phyloP scores from a whole-genome alignment of 331 rosid species.

The Phaseolus coccineus region DNA sequence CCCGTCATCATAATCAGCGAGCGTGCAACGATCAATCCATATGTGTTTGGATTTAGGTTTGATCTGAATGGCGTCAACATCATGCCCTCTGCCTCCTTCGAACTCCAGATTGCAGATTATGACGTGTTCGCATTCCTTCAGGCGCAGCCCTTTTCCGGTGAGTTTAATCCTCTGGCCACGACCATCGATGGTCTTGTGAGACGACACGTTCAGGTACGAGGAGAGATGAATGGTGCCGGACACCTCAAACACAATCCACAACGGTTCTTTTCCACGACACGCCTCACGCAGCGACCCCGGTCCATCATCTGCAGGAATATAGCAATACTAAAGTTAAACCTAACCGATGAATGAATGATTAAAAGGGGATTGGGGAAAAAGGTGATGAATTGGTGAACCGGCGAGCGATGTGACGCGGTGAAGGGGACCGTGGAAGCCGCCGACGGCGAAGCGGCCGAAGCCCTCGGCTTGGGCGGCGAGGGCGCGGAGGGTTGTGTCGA shows the following conservation, averaged over 20 bases:
- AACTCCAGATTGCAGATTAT: slow-evolving; percentile 92
- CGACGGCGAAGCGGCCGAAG: slow-evolving; percentile 82
- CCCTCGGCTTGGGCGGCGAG: slow-evolving; percentile 89
- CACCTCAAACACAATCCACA: slow-evolving; percentile 92
- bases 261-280: slow-evolving; percentile 78
- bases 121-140: slow-evolving; percentile 93
- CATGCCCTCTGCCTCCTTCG: slow-evolving; percentile 93
- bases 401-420: slow-evolving; percentile 76
- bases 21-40: slow-evolving; percentile 94
- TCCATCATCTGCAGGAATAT: slow-evolving; percentile 73
- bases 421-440: slow-evolving; percentile 85
- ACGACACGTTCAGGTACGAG: slow-evolving; percentile 75
- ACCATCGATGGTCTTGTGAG: slow-evolving; percentile 86
- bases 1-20: slow-evolving; percentile 85
- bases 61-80: slow-evolving; percentile 92
- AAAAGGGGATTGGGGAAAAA: not conserved
- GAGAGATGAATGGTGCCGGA: slow-evolving; percentile 79
- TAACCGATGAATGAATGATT: not conserved
- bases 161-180: slow-evolving; percentile 86
- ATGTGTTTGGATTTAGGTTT: slow-evolving; percentile 93
- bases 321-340: not conserved
- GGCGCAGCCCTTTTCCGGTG: slow-evolving; percentile 78
- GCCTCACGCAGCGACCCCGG: slow-evolving; percentile 92
- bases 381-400: slow-evolving; percentile 50
- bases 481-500: slow-evolving; percentile 71